A percentile compares a stretch with the other conserved stretches of the same genome.
Evolutionary conservation across 176 grass and related monocot species (phyloP).

Genomic region (Secale cereale): DNA sequence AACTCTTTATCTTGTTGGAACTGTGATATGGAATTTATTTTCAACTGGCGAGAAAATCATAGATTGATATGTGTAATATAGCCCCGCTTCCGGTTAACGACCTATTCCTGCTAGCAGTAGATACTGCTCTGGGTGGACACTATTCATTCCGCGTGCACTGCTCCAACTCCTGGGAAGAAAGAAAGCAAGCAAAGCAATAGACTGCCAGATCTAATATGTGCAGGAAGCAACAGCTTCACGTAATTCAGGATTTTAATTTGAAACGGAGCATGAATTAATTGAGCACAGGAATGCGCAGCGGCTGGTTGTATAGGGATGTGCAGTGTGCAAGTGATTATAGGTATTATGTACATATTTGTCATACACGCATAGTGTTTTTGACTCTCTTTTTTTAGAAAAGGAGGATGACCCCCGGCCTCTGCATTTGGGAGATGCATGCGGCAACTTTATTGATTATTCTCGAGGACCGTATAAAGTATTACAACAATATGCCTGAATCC

Average conservation of each 20-base stretch:
- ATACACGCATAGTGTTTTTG: conserved; percentile 24
- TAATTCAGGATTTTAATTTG: neutral
- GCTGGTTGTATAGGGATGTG: conserved; percentile 2
- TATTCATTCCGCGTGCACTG: neutral
- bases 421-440: no score
- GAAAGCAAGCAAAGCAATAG: neutral
- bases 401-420: no score
- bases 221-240: neutral
- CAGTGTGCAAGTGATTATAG: conserved; percentile 29
- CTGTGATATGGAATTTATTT: conserved; percentile 88
- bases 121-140: conserved; percentile 10
- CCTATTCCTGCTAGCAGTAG: neutral
- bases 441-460: no score
- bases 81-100: neutral
- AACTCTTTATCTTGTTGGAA: conserved; percentile 72
- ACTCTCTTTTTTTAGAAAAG: neutral
- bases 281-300: neutral
- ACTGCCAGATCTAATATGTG: neutral
- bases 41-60: conserved; percentile 90
- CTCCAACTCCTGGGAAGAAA: conserved; percentile 12
- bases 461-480: no score
- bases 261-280: conserved; percentile 1
- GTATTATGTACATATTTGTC: conserved; percentile 25
- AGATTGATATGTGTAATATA: conserved; percentile 56
- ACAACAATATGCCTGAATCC: no score